Percentiles rank a stretch among this genome's conserved stretches.
These are phyloP conservation scores for Eucalyptus erythrocorys DNA, from an alignment of 345 rosid genomes.

Conservation along the genomic window DNA sequence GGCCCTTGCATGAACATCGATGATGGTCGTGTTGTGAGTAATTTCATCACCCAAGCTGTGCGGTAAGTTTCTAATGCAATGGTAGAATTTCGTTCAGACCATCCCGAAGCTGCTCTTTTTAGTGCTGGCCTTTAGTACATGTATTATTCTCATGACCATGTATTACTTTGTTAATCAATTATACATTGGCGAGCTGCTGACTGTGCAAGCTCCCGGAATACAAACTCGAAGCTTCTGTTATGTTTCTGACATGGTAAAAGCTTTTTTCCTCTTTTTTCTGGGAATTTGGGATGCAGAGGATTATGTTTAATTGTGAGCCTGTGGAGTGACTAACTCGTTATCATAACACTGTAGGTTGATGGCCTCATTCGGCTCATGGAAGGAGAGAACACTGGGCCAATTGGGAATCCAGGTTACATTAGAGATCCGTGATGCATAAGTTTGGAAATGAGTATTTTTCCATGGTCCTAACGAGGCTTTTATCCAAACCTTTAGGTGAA, in stretches of 20 bases:
- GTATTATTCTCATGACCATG: background rate
- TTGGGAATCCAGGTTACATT: slow-evolving; percentile 71
- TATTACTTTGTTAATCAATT: background rate
- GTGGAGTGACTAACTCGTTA: background rate
- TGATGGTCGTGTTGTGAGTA: slow-evolving; percentile 96
- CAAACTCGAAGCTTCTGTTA: slow-evolving; percentile 97
- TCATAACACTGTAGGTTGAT: slow-evolving; percentile 44
- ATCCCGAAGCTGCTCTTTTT: background rate
- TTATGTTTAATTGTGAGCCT: background rate
- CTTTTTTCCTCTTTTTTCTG: background rate
- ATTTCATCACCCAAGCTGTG: slow-evolving; percentile 91
- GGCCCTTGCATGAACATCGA: slow-evolving; percentile 97
- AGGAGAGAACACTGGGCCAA: slow-evolving; percentile 90
- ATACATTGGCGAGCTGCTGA: slow-evolving; percentile 66
- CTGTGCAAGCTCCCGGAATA: slow-evolving; percentile 93
- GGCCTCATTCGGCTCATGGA: slow-evolving; percentile 91
- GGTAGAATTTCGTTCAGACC: background rate
- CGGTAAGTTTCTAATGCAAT: slow-evolving; percentile 28
- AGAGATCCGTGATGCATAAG: background rate
- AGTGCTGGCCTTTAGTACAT: background rate
- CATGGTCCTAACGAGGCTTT: background rate
- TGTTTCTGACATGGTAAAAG: slow-evolving; percentile 85
- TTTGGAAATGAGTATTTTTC: background rate
- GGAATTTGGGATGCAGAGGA: background rate
- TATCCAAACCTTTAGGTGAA: slow-evolving; percentile 35